Evolutionary conservation across 1,284 basidiomycete species (phyloP).

Genomic region (Boletus semigastroideus): DNA sequence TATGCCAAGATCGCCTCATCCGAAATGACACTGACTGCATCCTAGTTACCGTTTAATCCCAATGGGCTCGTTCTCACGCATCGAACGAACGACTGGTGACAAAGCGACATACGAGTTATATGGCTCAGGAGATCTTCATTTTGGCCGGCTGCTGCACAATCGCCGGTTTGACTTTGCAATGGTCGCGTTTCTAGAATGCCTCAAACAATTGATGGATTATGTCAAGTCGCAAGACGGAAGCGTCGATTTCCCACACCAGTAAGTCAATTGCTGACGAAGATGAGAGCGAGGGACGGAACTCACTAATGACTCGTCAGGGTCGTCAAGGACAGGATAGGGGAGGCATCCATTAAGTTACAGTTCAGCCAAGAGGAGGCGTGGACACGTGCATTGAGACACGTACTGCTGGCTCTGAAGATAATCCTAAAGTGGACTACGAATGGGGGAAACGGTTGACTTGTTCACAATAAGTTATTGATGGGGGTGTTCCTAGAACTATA

Average conservation of each 20-base stretch:
- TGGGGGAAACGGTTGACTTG: conserved; percentile 56
- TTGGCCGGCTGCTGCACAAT: conserved; percentile 88
- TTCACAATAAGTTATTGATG: neutral
- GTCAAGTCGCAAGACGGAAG: conserved; percentile 70
- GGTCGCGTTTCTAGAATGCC: conserved; percentile 93
- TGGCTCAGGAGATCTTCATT: conserved; percentile 87
- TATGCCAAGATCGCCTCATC: conserved; percentile 14
- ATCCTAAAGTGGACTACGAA: conserved; percentile 82
- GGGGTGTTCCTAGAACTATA: neutral
- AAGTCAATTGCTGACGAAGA: conserved; percentile 33
- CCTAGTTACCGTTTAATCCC: conserved; percentile 84
- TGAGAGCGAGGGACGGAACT: conserved; percentile 5
- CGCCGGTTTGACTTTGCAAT: conserved; percentile 95
- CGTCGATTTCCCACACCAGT: conserved; percentile 86
- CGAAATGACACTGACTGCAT: conserved; percentile 10
- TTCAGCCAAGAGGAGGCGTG: conserved; percentile 95
- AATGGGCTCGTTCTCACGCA: conserved; percentile 90
- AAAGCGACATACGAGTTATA: conserved; percentile 87
- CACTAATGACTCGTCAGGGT: conserved; percentile 54
- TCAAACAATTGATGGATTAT: conserved; percentile 87
- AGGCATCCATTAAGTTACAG: conserved; percentile 90
- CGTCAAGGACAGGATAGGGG: conserved; percentile 92
- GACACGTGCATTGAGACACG: conserved; percentile 92
- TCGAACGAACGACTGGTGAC: conserved; percentile 81
- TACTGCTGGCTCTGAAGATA: conserved; percentile 86